phyloP scores from a whole-genome alignment of 352 stramenopile genomes.

The Globisporangium mamillatum region DNA sequence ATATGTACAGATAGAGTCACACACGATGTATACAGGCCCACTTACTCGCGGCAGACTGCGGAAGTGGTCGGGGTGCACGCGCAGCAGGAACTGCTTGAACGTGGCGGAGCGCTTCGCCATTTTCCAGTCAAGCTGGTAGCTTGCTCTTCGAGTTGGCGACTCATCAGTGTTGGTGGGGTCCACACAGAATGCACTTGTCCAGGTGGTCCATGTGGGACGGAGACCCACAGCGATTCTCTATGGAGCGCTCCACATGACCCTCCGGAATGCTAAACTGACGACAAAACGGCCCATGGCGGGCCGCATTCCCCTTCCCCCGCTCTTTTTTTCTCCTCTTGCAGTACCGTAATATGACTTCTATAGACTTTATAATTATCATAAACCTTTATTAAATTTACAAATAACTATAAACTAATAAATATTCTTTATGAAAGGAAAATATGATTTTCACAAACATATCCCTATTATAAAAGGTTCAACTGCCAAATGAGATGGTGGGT shows the following conservation, averaged over 20 bases:
- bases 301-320: background rate
- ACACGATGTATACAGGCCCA: background rate
- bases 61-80: conserved; percentile 71
- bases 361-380: too few relatives aligned
- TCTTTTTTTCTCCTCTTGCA: background rate
- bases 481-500: conserved; percentile 5
- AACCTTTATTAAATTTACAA: too few relatives aligned
- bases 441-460: background rate
- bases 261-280: conserved; percentile 25
- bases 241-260: conserved; percentile 22
- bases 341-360: background rate
- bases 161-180: too few relatives aligned
- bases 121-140: background rate
- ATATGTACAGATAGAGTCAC: background rate
- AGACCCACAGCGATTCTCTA: conserved; percentile 3
- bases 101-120: conserved; percentile 44
- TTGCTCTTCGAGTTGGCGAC: background rate
- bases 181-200: background rate
- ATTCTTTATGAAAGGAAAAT: too few relatives aligned
- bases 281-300: background rate
- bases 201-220: conserved; percentile 5
- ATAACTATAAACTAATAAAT: too few relatives aligned
- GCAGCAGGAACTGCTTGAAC: conserved; percentile 73
- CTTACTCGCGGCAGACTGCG: conserved; percentile 39
- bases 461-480: conserved; percentile 4